Conservation (phyloP, 805 yeast genomes). For the Wickerhamiella azymoides region DNA sequence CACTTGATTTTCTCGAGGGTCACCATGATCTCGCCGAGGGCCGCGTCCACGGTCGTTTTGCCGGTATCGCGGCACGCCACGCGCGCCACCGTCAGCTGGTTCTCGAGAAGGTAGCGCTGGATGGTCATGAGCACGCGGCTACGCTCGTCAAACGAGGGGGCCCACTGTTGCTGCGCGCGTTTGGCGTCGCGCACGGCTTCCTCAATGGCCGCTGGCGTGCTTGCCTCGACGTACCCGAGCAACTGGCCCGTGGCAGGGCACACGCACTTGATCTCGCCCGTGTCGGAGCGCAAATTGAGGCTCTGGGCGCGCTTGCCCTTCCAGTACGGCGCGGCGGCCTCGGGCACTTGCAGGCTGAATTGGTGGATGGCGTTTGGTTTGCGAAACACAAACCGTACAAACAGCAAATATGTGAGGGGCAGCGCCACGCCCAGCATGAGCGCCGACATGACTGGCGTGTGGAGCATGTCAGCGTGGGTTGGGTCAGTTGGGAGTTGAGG, state of each 20-base stretch:
- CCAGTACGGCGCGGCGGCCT: conserved; percentile 79
- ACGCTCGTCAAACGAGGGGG: conserved; percentile 43
- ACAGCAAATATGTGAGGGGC: conserved; percentile 10
- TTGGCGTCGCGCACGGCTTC: conserved; percentile 38
- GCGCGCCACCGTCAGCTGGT: conserved; percentile 78
- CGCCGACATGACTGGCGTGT: conserved; percentile 9
- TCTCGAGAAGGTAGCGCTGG: conserved; percentile 52
- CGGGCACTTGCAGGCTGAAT: conserved; percentile 42
- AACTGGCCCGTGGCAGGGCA: conserved; percentile 96
- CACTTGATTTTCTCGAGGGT: conserved; percentile 87
- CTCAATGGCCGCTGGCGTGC: conserved; percentile 60
- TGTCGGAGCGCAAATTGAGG: conserved; percentile 42
- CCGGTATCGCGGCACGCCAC: conserved; percentile 96
- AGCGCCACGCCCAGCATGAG: conserved; percentile 8
- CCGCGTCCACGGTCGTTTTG: conserved; percentile 88
- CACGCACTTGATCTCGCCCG: conserved; percentile 58
- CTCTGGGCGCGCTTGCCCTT: conserved; percentile 70
- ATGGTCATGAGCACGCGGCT: conserved; percentile 59
- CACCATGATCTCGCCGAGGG: conserved; percentile 81
- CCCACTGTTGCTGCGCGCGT: conserved; percentile 41
- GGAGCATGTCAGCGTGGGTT: conserved; percentile 6
- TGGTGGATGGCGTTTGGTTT: conserved; percentile 12
- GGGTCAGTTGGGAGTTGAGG: neutral
- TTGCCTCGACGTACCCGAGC: conserved; percentile 57
- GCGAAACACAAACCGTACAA: conserved; percentile 8